Evolutionary conservation across 2,329 filamentous ascomycete genomes (phyloP), one percentile per base, ranked within the genome.

Genomic region (Amesomyces nigricolor): DNA sequence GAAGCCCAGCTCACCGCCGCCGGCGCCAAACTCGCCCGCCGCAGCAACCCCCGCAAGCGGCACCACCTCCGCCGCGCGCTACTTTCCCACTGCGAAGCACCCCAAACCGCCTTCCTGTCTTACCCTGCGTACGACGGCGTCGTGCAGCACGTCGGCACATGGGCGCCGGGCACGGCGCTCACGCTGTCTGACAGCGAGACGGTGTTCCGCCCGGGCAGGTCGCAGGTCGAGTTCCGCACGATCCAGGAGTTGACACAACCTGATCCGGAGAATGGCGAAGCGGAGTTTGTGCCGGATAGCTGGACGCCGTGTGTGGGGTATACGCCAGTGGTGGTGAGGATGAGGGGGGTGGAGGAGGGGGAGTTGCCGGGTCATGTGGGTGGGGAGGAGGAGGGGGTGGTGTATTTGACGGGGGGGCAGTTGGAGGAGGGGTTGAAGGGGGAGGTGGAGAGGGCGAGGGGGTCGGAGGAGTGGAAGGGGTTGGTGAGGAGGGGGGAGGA

Each of bases 221-320:
- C 58, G 29, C 56, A 61, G 47, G 29, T 58, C 37, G 56, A 57
- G 51, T 61, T 61, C 47, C 53, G 58, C 26, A 58, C 53, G 9
- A 54, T 61, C 13, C 58, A 61, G 48, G 58, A 61, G 39, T 51
- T 61, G n/a, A 52, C 47, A 9, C 47, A 50, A 45, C 56, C 54
- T 2, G 58, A 61, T 10, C 56, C 56, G n/a, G 53, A 40, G 38
- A 49, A 50, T n/a, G 4, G 1, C 1, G 17, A 9, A 2, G 53
- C 57, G 14, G 32, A 29, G 45, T 61, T 57, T 19, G 53, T 38
- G 43, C 47, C 51, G 1, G 56, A 58, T 38, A 43, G 51, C 14
- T 58, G 58, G 58, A n/a, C 37, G 44, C 16, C 38, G 14, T 30
- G 39, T 7, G 42, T 61, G 3, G 58, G 47, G 26, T 61, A 54